Evolutionary conservation across 108 stramenopile genomes (phyloP), one percentile per base, ranked within the genome.

Genomic region (Craspedostauros australis): DNA sequence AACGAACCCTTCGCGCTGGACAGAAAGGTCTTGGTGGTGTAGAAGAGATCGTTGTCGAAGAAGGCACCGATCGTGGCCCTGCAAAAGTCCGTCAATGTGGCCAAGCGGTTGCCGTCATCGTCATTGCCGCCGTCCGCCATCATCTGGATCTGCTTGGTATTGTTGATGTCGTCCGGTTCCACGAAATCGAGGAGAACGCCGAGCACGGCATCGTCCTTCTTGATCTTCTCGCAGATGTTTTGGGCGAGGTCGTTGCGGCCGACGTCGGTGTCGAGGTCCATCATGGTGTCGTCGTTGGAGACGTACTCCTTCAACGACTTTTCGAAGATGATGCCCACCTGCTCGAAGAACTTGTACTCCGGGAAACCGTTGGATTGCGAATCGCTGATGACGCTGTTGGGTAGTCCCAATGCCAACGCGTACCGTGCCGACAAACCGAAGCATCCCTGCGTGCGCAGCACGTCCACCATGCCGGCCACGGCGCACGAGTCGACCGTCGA

Each of bases 31-130:
- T 70, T 43, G 7, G 73, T 77, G 7, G 78, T 79, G 30, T 67
- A 57, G 29, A 84, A 69, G 28, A 91, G 48, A 55, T 91, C 89
- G 47, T 83, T 77, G 63, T 87, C 83, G 30, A 84, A 83, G 65
- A 87, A 91, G 5, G 83, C 83, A 47, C 76, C 48, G 28, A 91
- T 56, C 0, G 82, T 82, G 4, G 28, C 45, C 46, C 33, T 42
- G 51, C 37, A 73, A 41, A 72, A 76, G n/a, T 52, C 23, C 34
- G 33, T 46, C 15, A 54, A 14, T 2, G 12, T 31, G 23, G 36
- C 27, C 24, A 43, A 50, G 1, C n/a, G 8, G 8, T 48, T 45
- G 45, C 52, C 62, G 22, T 45, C 66, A 28, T 55, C 45, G 11
- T 30, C 29, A 16, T 52, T 43, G 27, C 40, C 66, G 29, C 16